Base-by-base conservation (phyloP, 2,329 filamentous ascomycete genomes). In the Fusarium chuoi region DNA sequence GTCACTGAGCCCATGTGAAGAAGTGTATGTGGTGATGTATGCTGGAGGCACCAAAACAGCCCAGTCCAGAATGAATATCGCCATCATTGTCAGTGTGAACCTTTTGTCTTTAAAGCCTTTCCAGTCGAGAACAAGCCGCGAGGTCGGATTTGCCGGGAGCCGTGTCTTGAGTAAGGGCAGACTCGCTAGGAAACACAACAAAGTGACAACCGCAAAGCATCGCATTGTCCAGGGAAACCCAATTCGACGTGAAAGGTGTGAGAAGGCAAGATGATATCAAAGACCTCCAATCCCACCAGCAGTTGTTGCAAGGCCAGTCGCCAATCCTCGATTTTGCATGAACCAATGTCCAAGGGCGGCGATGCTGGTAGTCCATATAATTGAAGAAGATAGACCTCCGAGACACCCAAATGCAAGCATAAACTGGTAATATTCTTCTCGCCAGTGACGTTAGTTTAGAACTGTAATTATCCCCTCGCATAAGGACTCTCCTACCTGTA, bases 381-480 rank as follows among this genome's bases (percentile, higher is more conserved):
- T 24, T 33, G 48, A 51, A 24, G 48, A 51, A 4, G 48, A 51
- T 1, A 51, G 11, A 10, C 48, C 48, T 3, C 48, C 48, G 3
- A 51, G 28, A 0, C 48, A 51, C 5, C 48, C 48, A 33, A 51
- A 51, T 7, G 48, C 28, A 24, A 51, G 48, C 15, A 51, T 24
- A 7, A 51, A 33, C 48, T 51, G 28, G 22, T 51, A 51, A 0
- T 51, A 51, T 14, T 33, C 48, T 51, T 33, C 11, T 24, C 48
- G 10, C 5, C 11, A 1, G 3, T 18, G 22, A 33, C 3, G 15
- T 51, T 24, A 51, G 28, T 7, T 3, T 3, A 2, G 5, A 10
- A 6, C 20, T 18, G 10, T 1, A 3, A 1, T n/a, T n/a, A 2
- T 30, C 20, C 5, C 1, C 3, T n/a, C 4, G 0, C 5, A 26